phyloP scores from a whole-genome alignment of 2,329 filamentous ascomycete species.

The Colletotrichum tanaceti region DNA sequence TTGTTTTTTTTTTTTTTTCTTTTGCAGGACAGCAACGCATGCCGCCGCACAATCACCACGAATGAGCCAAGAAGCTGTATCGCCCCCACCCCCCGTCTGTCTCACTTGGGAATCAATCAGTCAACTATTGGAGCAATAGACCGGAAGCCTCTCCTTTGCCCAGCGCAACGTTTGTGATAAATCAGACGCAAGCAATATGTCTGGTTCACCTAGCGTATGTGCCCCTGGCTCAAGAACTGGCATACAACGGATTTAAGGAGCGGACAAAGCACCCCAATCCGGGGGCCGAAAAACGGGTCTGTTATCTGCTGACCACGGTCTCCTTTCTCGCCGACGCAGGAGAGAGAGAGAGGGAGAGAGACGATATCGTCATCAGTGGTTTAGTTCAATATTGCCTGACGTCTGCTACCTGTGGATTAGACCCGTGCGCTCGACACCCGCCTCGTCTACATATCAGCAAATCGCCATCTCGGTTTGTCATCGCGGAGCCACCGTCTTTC shows the following conservation, averaged over 20 bases:
- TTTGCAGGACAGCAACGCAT: neutral
- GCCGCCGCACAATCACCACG: constrained; percentile 8
- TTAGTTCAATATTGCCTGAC: neutral
- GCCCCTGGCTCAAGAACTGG: constrained; percentile 24
- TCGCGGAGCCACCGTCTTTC: neutral
- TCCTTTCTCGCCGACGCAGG: no score
- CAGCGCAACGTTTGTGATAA: neutral
- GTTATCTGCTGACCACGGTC: constrained; percentile 2
- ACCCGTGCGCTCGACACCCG: constrained; percentile 4
- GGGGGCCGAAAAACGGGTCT: constrained; percentile 22
- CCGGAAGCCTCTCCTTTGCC: neutral
- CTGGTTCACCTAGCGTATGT: constrained; percentile 25
- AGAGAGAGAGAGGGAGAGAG: no score
- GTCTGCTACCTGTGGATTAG: neutral
- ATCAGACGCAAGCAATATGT: constrained; percentile 17
- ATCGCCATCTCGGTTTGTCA: neutral
- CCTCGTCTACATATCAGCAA: neutral
- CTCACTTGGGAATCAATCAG: neutral
- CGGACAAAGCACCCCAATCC: constrained; percentile 32
- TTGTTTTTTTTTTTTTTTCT: constrained; percentile 6
- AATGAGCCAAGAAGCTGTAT: neutral
- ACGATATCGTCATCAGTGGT: constrained; percentile 12
- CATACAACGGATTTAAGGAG: constrained; percentile 21
- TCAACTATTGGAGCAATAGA: neutral
- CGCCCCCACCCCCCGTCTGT: neutral